Base-by-base conservation (phyloP, 2,329 filamentous ascomycete genomes). In the Aspergillus floridensis region DNA sequence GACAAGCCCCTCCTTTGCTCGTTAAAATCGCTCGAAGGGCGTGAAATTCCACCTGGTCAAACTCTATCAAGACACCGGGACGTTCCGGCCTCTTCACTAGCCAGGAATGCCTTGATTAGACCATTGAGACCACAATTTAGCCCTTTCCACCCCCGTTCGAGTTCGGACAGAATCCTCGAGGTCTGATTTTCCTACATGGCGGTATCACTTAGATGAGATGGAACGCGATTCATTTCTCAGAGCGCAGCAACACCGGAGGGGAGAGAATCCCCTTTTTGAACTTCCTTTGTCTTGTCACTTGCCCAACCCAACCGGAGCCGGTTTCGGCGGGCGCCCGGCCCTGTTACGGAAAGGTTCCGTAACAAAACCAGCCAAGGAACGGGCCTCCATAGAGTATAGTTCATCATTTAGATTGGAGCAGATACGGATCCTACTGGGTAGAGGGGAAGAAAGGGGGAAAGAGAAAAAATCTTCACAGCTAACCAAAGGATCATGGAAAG, bases 41-140 rank as follows among this genome's bases (percentile, higher is more conserved):
- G 53, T 55, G 53, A 32, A 48, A 47, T 55, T 55, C 53, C 53
- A 55, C 53, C 41, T 19, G 53, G 46, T 38, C 51, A 59, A 59
- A 59, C 57, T 59, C 38, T 59, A 59, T 59, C 57, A 56, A 48
- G 53, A 55, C 53, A 55, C 53, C 53, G 53, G 44, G 53, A 55
- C 53, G 53, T 55, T 55, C 53, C 53, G 53, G 53, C 53, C 53
- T 55, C 12, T 19, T 19, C 38, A 19, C 38, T 44, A 44, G 38
- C 38, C 38, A 44, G 38, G 38, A 44, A 19, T 19, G 38, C 38
- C 12, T 44, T 12, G 38, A n/a, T 44, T 44, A 41, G 32, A 35
- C 31, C 31, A 32, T 35, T 35, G 1, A 32, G 32, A 16, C 16
- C 16, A 14, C 14, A 16, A 41, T n/a, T 41, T 41, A 44, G 38